Evolutionary conservation across 2,329 filamentous ascomycete species (phyloP), one percentile per base, ranked within the genome.

Genomic region (Xylariaceae sp.): DNA sequence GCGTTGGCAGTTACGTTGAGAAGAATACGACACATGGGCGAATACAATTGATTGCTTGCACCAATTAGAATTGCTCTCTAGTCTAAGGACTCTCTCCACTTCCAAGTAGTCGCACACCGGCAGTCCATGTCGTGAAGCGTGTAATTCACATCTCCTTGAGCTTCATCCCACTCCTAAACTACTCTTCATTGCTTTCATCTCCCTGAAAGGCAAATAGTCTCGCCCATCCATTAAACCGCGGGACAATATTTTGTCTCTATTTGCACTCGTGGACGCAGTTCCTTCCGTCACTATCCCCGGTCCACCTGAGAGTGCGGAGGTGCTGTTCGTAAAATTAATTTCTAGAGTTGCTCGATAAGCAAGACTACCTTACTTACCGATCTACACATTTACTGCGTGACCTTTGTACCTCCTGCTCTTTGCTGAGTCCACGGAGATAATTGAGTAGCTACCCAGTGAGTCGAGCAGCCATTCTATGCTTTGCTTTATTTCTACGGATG

Each of bases 361-460:
- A 23, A 43, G 20, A 23, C n/a, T n/a, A n/a, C n/a, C n/a, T n/a
- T n/a, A n/a, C n/a, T n/a, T n/a, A n/a, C n/a, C n/a, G n/a, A n/a
- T 26, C 14, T 49, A 41, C 43, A 16, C 21, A n/a, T 19, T 47
- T 14, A 10, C 20, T 20, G 52, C 55, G 44, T 50, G 49, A 48
- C 48, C 45, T 48, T 40, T 51, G 49, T 58, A 58, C 65, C 71
- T 74, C 71, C 70, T 73, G 71, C 72, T 75, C 73, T 75, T 74
- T 40, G 61, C 66, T 75, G 73, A 74, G 73, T 74, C 59, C 60
- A 73, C 70, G 71, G 73, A 73, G 71, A 68, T 62, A 56, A 54
- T 60, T 54, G 56, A 56, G 56, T 20, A 41, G 9, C 53, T 54
- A n/a, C n/a, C n/a, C n/a, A 55, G 61, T 61, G 62, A 59, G 60